Conservation (phyloP, 2,329 filamentous ascomycete genomes). For the Emergomyces pasteurianus region DNA sequence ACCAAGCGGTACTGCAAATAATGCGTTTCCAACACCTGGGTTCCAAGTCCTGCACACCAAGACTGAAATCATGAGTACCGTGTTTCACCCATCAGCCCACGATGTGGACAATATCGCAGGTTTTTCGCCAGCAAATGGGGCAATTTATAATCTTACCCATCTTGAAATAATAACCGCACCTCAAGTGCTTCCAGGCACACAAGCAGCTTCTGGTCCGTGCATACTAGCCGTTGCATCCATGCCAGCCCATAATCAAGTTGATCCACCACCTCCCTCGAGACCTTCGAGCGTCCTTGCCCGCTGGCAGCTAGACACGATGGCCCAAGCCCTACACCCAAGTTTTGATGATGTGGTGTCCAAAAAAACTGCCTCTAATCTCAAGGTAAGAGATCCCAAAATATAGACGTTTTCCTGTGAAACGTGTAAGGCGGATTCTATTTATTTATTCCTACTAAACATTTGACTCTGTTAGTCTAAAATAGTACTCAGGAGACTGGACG, state of each 20-base stretch:
- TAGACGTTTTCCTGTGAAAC: conserved; percentile 10
- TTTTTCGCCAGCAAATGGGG: conserved; percentile 17
- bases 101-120: conserved; percentile 16
- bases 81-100: conserved; percentile 18
- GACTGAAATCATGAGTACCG: conserved; percentile 23
- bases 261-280: conserved; percentile 42
- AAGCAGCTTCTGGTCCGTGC: conserved; percentile 45
- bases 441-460: conserved; percentile 8
- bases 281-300: conserved; percentile 64
- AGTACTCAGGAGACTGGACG: conserved; percentile 52
- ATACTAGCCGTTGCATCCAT: conserved; percentile 64
- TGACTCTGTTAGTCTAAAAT: conserved; percentile 30
- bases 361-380: conserved; percentile 41
- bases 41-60: conserved; percentile 28
- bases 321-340: conserved; percentile 57
- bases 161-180: conserved; percentile 60
- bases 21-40: conserved; percentile 23
- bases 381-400: conserved; percentile 17
- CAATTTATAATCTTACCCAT: conserved; percentile 54
- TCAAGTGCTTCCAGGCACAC: conserved; percentile 44
- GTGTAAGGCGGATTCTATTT: not conserved
- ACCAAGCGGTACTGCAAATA: conserved; percentile 7
- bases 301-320: conserved; percentile 63
- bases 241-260: conserved; percentile 38
- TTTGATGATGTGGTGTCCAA: conserved; percentile 65